Percentiles rank a stretch among this genome's conserved stretches.
phyloP scores from a whole-genome alignment of 2,329 filamentous ascomycete genomes.

The Pyricularia pennisetigena region DNA sequence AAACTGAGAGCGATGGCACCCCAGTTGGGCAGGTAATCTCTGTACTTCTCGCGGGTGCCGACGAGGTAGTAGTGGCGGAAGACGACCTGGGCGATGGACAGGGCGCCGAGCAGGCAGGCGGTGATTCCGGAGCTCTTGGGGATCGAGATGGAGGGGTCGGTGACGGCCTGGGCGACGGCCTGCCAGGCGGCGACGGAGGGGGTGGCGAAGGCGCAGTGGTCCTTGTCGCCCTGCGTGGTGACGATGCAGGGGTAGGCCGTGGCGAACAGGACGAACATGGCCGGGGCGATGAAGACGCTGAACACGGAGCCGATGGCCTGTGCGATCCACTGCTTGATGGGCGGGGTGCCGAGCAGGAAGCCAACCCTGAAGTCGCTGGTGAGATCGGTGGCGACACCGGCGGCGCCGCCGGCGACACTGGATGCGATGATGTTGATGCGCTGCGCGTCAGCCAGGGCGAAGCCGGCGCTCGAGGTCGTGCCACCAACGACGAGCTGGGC shows the following conservation, averaged over 20 bases:
- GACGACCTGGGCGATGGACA: conserved; percentile 41
- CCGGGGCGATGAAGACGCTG: conserved; percentile 56
- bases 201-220: conserved; percentile 47
- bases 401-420: conserved; percentile 43
- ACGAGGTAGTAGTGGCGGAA: conserved; percentile 44
- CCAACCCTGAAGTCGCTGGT: conserved; percentile 58
- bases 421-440: conserved; percentile 57
- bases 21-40: conserved; percentile 50
- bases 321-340: conserved; percentile 56
- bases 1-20: conserved; percentile 51
- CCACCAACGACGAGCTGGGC: conserved; percentile 60
- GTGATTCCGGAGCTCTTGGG: conserved; percentile 46
- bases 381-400: conserved; percentile 41
- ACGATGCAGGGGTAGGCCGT: conserved; percentile 61
- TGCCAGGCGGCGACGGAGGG: conserved; percentile 58
- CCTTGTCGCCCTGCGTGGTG: conserved; percentile 23
- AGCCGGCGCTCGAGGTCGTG: conserved; percentile 46
- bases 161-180: conserved; percentile 54
- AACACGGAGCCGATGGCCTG: conserved; percentile 53
- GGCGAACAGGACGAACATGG: conserved; percentile 58
- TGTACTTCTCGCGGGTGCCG: conserved; percentile 42
- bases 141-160: conserved; percentile 44
- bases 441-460: conserved; percentile 41
- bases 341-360: conserved; percentile 55
- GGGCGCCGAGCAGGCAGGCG: conserved; percentile 41